Evolutionary conservation across 768 basidiomycete species (phyloP).

Genomic region (Pisolithus microcarpus): DNA sequence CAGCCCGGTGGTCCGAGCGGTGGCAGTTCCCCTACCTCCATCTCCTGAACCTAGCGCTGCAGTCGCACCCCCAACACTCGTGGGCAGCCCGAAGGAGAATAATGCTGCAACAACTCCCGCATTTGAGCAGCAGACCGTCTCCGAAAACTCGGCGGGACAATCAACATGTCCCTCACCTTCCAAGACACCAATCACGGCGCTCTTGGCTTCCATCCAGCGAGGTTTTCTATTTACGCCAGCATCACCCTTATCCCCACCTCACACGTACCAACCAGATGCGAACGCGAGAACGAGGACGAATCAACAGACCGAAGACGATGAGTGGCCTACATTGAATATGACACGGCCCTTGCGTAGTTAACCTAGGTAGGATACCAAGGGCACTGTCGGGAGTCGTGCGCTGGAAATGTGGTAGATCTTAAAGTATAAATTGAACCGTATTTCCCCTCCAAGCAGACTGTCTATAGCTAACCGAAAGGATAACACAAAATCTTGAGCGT

Average conservation of each 20-base stretch:
- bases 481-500: too few relatives aligned
- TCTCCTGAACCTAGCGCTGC: not conserved
- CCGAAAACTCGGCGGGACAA: not conserved
- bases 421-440: not conserved
- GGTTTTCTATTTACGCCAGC: slow-evolving; percentile 63
- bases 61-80: not conserved
- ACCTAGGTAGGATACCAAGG: slow-evolving; percentile 7
- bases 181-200: slow-evolving; percentile 61
- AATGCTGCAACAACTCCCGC: not conserved
- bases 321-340: not conserved
- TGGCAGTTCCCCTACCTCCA: slow-evolving; percentile 8
- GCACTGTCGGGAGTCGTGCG: slow-evolving; percentile 16
- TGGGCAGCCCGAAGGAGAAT: not conserved
- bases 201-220: slow-evolving; percentile 54
- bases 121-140: not conserved
- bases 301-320: not conserved
- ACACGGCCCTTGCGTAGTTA: slow-evolving; percentile 6
- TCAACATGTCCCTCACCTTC: slow-evolving; percentile 9
- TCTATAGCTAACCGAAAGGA: too few relatives aligned
- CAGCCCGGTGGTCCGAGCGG: slow-evolving; percentile 15
- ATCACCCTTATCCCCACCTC: slow-evolving; percentile 54
- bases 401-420: not conserved
- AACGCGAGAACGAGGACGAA: slow-evolving; percentile 3
- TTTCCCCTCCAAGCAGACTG: too few relatives aligned
- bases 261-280: slow-evolving; percentile 30